phyloP scores from a whole-genome alignment of 2,329 filamentous ascomycete genomes.

The Cryphonectria japonica region DNA sequence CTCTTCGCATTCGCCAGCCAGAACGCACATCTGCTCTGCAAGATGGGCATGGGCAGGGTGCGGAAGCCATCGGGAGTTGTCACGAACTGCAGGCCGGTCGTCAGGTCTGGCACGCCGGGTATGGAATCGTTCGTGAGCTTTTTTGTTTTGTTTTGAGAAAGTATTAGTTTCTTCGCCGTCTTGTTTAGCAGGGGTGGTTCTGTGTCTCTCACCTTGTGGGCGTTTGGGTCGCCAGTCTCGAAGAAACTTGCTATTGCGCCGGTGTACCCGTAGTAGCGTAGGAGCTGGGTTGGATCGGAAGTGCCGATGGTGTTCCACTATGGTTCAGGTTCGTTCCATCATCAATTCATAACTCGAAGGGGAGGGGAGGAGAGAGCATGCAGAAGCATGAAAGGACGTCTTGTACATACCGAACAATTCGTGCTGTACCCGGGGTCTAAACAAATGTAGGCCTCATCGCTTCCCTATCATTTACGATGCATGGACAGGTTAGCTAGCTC shows the following conservation, averaged over 20 bases:
- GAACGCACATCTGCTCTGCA: conserved; percentile 1
- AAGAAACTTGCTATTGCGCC: conserved; percentile 9
- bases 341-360: not conserved
- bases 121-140: conserved; percentile 1
- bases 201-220: conserved; percentile 2
- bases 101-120: not conserved
- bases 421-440: conserved; percentile 13
- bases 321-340: not conserved
- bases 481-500: not conserved
- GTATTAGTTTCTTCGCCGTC: not conserved
- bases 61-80: conserved; percentile 5
- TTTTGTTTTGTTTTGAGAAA: not conserved
- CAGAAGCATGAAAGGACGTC: too few species aligned
- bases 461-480: not conserved
- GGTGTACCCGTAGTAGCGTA: conserved; percentile 9
- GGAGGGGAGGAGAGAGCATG: not conserved
- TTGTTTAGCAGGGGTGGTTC: too few species aligned
- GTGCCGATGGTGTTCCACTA: conserved; percentile 10
- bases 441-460: conserved; percentile 18
- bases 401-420: conserved; percentile 5
- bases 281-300: not conserved
- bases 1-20: not conserved
- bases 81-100: not conserved
- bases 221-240: conserved; percentile 11
- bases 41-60: not conserved